phyloP scores from a whole-genome alignment of 306 rosid species.

The Quercus robur region DNA sequence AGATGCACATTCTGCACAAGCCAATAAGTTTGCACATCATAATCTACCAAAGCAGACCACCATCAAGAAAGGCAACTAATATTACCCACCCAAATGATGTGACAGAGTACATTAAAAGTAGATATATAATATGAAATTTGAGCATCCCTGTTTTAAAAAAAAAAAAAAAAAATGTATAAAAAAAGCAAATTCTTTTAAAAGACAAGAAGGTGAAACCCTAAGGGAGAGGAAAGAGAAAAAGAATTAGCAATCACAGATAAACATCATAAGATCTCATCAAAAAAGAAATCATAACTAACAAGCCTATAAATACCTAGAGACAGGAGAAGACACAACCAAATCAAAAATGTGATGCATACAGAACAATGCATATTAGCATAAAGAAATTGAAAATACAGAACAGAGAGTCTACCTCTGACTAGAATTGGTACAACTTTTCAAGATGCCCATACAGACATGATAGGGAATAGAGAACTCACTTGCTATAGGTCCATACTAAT shows the following conservation, averaged over 20 bases:
- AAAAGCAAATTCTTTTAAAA: background rate
- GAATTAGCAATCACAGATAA: background rate
- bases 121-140: background rate
- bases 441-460: too few species aligned
- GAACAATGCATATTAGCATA: background rate
- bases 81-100: constrained; percentile 2
- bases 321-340: background rate
- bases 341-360: background rate
- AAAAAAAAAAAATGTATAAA: background rate
- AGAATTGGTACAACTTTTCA: too few species aligned
- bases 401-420: background rate
- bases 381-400: background rate
- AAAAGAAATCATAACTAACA: background rate
- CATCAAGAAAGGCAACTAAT: constrained; percentile 7
- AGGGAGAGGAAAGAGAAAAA: background rate
- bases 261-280: background rate
- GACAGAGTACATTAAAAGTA: constrained; percentile 6
- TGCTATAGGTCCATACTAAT: background rate
- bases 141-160: background rate
- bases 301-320: background rate
- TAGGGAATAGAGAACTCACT: too few species aligned
- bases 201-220: too few species aligned
- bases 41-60: constrained; percentile 14
- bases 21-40: constrained; percentile 25
- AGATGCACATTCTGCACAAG: constrained; percentile 82